Conservation (phyloP, 441 rosid genomes). For the Euphorbia schlechtendalii region DNA sequence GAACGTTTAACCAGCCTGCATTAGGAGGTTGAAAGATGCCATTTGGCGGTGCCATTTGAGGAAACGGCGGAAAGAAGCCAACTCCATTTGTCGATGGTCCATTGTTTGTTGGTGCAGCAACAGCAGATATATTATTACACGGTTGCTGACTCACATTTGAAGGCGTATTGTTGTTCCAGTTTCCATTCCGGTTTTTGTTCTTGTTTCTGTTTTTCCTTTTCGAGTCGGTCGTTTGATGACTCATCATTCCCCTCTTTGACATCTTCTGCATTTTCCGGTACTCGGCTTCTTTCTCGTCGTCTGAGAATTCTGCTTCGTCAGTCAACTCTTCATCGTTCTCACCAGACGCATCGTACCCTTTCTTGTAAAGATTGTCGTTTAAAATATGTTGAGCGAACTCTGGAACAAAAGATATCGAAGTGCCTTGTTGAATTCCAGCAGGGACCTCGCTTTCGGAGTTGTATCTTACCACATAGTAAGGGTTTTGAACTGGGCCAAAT, state of each 20-base stretch:
- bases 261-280: constrained; percentile 55
- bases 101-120: constrained; percentile 21
- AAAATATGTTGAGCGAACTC: constrained; percentile 80
- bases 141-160: constrained; percentile 17
- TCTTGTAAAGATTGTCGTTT: constrained; percentile 61
- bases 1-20: constrained; percentile 35
- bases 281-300: constrained; percentile 93
- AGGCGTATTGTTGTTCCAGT: constrained; percentile 34
- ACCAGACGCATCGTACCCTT: constrained; percentile 97
- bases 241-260: constrained; percentile 61
- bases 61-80: constrained; percentile 29
- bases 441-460: constrained; percentile 89
- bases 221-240: constrained; percentile 36
- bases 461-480: constrained; percentile 82
- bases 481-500: constrained; percentile 90
- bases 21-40: constrained; percentile 28
- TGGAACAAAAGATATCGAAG: constrained; percentile 58
- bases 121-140: constrained; percentile 18
- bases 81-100: constrained; percentile 27
- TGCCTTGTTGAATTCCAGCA: constrained; percentile 48
- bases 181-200: constrained; percentile 34
- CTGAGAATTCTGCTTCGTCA: constrained; percentile 85
- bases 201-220: constrained; percentile 48
- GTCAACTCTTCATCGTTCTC: constrained; percentile 87
- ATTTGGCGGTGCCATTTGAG: constrained; percentile 28